A percentile compares a stretch with the other conserved stretches of the same genome.
phyloP scores from a whole-genome alignment of 495 filamentous ascomycete genomes.

The Clavariopsis aquatica region DNA sequence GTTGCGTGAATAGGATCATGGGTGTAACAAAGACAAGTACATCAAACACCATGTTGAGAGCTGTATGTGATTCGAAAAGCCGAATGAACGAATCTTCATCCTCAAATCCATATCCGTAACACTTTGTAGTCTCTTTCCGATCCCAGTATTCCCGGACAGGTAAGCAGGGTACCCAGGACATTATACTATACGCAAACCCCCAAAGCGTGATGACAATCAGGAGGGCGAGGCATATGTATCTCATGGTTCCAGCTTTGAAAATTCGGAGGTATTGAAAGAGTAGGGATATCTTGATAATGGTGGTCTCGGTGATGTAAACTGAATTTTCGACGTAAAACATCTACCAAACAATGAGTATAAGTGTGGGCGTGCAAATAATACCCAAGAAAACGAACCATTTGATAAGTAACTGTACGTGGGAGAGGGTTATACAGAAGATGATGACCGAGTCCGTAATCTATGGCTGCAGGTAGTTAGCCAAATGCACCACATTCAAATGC shows the following conservation, averaged over 20 bases:
- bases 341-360: background rate
- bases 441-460: conserved; percentile 22
- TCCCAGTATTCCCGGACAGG: conserved; percentile 25
- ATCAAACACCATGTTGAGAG: conserved; percentile 30
- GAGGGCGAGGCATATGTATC: conserved; percentile 16
- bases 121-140: background rate
- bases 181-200: conserved; percentile 26
- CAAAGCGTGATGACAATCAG: conserved; percentile 24
- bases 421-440: conserved; percentile 15
- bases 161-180: conserved; percentile 25
- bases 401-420: background rate
- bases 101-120: conserved; percentile 26
- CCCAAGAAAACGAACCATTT: conserved; percentile 4
- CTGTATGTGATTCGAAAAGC: conserved; percentile 16
- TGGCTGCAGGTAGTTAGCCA: conserved; percentile 6
- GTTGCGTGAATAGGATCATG: conserved; percentile 19
- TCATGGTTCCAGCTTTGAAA: conserved; percentile 30
- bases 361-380: background rate
- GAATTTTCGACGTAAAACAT: conserved; percentile 20
- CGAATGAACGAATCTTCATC: conserved; percentile 4
- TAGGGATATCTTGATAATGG: conserved; percentile 34
- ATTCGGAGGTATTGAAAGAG: conserved; percentile 33
- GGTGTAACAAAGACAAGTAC: conserved; percentile 24
- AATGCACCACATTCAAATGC: background rate
- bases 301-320: conserved; percentile 16